Conservation (phyloP, 140 eudicot species). For the Oenanthe javanica region DNA sequence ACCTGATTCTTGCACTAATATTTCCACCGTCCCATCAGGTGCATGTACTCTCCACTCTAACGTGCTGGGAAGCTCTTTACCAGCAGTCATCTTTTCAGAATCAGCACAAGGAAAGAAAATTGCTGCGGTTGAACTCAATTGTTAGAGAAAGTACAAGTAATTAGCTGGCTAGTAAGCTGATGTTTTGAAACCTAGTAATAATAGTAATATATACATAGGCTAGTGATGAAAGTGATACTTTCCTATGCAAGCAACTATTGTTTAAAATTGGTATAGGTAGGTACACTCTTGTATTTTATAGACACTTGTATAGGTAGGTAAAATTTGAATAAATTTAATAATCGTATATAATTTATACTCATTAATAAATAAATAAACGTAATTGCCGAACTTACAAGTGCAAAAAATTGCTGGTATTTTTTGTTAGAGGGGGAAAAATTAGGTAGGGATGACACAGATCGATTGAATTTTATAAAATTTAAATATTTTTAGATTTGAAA, state of each 20-base stretch:
- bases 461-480: too few relatives aligned
- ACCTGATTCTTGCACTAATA: slow-evolving; percentile 20
- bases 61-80: slow-evolving; percentile 25
- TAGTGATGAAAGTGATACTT: neutral
- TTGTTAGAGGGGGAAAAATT: neutral
- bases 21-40: slow-evolving; percentile 26
- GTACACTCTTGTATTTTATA: slow-evolving; percentile 7
- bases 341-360: too few relatives aligned
- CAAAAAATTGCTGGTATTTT: neutral
- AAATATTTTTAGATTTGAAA: too few relatives aligned
- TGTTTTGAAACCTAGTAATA: neutral
- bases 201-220: slow-evolving; percentile 3
- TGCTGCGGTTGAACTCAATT: neutral
- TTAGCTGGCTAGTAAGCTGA: neutral
- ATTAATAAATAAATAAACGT: too few relatives aligned
- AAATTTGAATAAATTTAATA: too few relatives aligned
- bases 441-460: too few relatives aligned
- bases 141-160: neutral
- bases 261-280: neutral
- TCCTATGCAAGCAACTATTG: neutral
- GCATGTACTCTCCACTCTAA: slow-evolving; percentile 65
- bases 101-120: slow-evolving; percentile 1
- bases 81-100: slow-evolving; percentile 22
- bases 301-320: neutral
- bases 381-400: neutral